These are phyloP conservation scores for Fragilariopsis cylindrus DNA, from an alignment of 108 stramenopile genomes.

Conservation along the genomic window DNA sequence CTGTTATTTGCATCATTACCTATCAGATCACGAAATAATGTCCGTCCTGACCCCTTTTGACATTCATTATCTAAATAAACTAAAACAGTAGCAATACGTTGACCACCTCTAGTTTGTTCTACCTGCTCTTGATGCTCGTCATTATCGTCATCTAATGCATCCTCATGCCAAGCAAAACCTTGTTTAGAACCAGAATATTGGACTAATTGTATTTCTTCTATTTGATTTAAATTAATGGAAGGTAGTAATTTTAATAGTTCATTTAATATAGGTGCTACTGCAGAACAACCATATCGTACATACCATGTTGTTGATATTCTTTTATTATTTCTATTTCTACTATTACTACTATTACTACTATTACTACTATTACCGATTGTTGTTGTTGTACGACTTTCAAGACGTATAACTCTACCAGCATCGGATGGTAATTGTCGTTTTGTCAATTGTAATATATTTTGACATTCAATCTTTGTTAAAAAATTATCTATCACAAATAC, in stretches of 20 bases:
- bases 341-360: too few species aligned
- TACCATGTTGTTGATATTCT: not conserved
- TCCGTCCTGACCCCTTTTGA: not conserved
- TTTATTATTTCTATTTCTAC: too few species aligned
- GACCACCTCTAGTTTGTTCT: not conserved
- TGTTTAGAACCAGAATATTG: not conserved
- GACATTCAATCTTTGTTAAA: not conserved
- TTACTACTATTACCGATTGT: not conserved
- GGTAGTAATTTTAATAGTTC: not conserved
- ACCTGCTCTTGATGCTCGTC: not conserved
- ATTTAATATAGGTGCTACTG: not conserved
- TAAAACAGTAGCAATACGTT: not conserved
- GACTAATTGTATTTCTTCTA: slow-evolving; percentile 4
- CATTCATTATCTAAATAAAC: slow-evolving; percentile 1
- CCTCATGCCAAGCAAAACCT: slow-evolving; percentile 10
- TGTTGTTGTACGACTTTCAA: not conserved
- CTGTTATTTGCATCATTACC: not conserved
- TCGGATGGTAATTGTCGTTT: not conserved
- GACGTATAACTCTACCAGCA: not conserved
- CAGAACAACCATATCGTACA: slow-evolving; percentile 1
- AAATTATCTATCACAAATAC: slow-evolving; percentile 1
- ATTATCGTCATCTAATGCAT: not conserved
- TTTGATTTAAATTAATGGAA: not conserved
- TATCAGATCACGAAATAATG: not conserved
- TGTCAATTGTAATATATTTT: not conserved